A percentile compares a stretch with the other conserved stretches of the same genome.
phyloP scores from a whole-genome alignment of 2,329 filamentous ascomycete species.

The Colletotrichum agaves region DNA sequence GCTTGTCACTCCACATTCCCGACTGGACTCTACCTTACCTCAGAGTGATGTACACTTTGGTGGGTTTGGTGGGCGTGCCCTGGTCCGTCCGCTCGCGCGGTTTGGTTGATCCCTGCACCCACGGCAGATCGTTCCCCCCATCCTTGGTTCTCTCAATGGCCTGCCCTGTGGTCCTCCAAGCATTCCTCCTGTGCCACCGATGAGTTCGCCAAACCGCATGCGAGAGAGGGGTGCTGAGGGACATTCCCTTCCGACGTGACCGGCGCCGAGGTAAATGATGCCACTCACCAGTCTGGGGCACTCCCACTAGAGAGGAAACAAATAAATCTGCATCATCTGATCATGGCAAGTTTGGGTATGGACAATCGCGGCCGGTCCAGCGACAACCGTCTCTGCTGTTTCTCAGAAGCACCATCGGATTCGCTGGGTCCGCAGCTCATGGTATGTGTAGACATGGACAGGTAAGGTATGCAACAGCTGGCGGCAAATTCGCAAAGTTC shows the following conservation, averaged over 20 bases:
- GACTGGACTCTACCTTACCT: slow-evolving; percentile 31
- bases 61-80: slow-evolving; percentile 16
- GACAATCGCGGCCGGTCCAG: slow-evolving; percentile 6
- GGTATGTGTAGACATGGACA: background rate
- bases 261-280: slow-evolving; percentile 15
- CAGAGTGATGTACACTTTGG: slow-evolving; percentile 36
- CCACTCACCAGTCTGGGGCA: background rate
- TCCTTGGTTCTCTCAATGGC: slow-evolving; percentile 6
- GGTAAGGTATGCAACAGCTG: background rate
- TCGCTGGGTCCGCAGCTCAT: background rate
- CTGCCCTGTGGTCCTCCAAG: background rate
- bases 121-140: slow-evolving; percentile 8
- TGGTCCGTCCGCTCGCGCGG: slow-evolving; percentile 24
- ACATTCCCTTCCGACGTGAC: slow-evolving; percentile 10
- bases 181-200: background rate
- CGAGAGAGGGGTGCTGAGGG: background rate
- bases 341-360: slow-evolving; percentile 4
- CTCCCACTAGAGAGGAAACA: slow-evolving; percentile 10
- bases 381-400: background rate
- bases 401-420: background rate
- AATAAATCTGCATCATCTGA: slow-evolving; percentile 32
- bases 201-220: slow-evolving; percentile 11
- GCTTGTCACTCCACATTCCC: slow-evolving; percentile 18
- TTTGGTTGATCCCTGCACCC: slow-evolving; percentile 19
- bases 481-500: background rate